Base-by-base conservation (phyloP, 192 early-diverging fungal species). In the Phlyctochytrium bullatum region DNA sequence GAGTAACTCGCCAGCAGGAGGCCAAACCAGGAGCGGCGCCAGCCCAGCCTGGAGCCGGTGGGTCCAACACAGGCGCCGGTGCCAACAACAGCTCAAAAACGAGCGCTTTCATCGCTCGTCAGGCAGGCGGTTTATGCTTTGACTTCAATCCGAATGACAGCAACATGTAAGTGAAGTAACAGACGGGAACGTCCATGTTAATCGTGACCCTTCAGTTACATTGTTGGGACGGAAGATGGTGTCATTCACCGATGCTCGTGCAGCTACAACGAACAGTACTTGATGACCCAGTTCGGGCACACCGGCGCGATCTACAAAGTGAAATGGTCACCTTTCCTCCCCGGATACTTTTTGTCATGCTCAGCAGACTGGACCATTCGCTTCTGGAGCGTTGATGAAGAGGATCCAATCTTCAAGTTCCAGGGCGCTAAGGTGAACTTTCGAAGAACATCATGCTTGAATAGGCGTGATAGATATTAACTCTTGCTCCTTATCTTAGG, bases 191-290 rank as follows among this genome's bases (percentile, higher is more conserved):
- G 6, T 47, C 6, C 6, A 6, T 47, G 6, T 47, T 14, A 47
- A 47, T 14, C 14, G 16, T 27, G 14, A n/a, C n/a, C n/a, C n/a
- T n/a, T n/a, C 52, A 84, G 83, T 14, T 87, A 87, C 66, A 58
- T 87, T 27, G 79, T 83, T 17, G 85, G 81, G 17, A 87, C 85
- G 12, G 85, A 87, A 61, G 83, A 86, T 59, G 81, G 81, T 14
- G 69, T 78, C 27, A 78, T 86, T 35, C 85, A 87, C 62, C 69
- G 76, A 29, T 87, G 85, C 70, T 87, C 85, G 3, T 72, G 74
- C 57, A 80, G 80, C 16, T 87, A 86, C 75, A 86, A 86, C 63
- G 85, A 87, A 66, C 85, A 87, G 61, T 87, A 87, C 61, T 69
- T 87, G 24, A 50, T 69, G 31, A 83, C 78, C 0, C 84, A 84